Base-by-base conservation (phyloP, 345 rosid genomes). In the Corymbia maculata region DNA sequence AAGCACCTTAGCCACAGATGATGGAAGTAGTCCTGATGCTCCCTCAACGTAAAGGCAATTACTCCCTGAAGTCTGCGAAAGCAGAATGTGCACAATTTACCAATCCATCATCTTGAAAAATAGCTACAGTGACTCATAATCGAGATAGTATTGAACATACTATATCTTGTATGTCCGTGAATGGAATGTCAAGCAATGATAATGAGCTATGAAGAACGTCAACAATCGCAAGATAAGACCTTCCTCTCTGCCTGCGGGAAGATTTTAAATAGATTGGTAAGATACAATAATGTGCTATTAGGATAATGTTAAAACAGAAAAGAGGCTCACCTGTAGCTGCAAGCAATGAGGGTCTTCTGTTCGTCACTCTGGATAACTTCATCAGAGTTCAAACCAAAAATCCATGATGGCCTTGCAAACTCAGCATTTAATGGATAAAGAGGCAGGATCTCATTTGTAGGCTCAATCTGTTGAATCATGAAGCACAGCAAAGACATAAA, bases 381-480 rank as follows among this genome's bases (percentile, higher is more conserved):
- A 89, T 95, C 96, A 88, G 99, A 97, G 90, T 93, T 95, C 68
- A 91, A 91, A 87, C 99, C 98, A 57, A 95, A 96, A 89, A 94
- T 88, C 99, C 99, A 97, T 53, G 94, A 88, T 68, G 99, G 99
- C 90, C 94, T 94, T 52, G 99, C 87, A 90, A 97, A 96, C 94
- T 97, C 99, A 75, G 98, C 99, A 91, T 93, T 92, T 85, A 95
- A 86, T 45, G 95, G 88, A 92, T 94, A 94, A 86, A 97, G 91
- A 80, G 92, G 90, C 89, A 92, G 88, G 86, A 95, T 94, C 92
- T 93, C 93, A 88, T 94, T 95, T 51, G 36, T 89, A 86, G 94
- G 92, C 89, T 96, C 99, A 89, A 90, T 90, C 99, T 97, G 95
- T 93, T 45, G 49, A 86, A 87, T n/a, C 51, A 79, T 45, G 79